Evolutionary conservation across 345 rosid genomes (phyloP), one percentile per base, ranked within the genome.

Genomic region (Camelina laxa): DNA sequence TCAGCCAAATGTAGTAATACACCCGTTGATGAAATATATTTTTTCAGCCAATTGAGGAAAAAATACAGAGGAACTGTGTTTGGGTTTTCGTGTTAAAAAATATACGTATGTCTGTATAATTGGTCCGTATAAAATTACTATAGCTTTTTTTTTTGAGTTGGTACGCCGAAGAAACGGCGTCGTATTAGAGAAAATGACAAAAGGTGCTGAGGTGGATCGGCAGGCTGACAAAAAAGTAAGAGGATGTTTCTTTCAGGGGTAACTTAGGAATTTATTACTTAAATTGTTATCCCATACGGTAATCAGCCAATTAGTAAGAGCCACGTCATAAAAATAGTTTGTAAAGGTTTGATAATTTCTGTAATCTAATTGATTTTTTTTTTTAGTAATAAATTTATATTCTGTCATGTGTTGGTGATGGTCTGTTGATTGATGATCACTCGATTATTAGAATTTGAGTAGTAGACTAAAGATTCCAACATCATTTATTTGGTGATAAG

Each of bases 371-470:
- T 49, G 16, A 2, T 27, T 64, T 64, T 64, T 41, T 3, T 13
- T 1, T 41, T 41, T 22, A 44, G 20, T 60, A 27, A 27, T 27
- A 27, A 4, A 4, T 73, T 31, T n/a, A 65, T 33, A 21, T 47
- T 42, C 48, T 73, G 48, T 54, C 27, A 30, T 73, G 70, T 64
- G 77, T 55, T 62, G 76, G 51, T 51, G 76, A 64, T 73, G 16
- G 22, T 57, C 66, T 57, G 78, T 65, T 74, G 60, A 66, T 58
- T 66, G 72, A 74, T 66, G 72, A 74, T 65, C 41, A 57, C 48
- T 57, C 22, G 36, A 44, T 69, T 4, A 27, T n/a, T 54, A 19
- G 21, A 31, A 31, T 31, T 31, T 31, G 35, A 22, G 2, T 24
- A 48, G 53, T 48, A 19, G 24, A 9, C 24, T 50, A 19, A 50